phyloP scores from a whole-genome alignment of 805 yeast genomes.

The Teunomyces atbi region DNA sequence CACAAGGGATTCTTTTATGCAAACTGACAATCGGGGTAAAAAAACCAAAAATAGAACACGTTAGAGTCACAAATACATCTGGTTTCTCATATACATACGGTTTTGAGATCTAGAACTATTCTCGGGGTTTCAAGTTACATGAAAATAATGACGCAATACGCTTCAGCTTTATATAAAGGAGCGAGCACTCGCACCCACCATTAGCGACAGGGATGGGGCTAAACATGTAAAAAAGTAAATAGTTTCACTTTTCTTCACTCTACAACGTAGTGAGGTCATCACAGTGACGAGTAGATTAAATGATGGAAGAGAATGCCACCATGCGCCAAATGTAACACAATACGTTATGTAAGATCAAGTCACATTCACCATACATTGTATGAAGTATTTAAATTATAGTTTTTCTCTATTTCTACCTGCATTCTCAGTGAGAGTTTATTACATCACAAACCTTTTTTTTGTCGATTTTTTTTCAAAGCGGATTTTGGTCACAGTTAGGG shows the following conservation, averaged over 20 bases:
- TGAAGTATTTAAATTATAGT: too few species aligned
- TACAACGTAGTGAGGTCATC: neutral
- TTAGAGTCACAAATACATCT: neutral
- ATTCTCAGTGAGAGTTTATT: neutral
- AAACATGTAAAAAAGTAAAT: neutral
- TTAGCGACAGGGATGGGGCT: neutral
- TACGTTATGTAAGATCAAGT: neutral
- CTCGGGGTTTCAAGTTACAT: neutral
- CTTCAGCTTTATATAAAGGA: neutral
- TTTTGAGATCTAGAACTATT: neutral
- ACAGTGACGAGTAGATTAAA: too few species aligned
- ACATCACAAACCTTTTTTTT: conserved; percentile 3
- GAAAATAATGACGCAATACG: neutral
- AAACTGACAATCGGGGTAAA: neutral
- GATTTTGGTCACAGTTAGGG: conserved; percentile 2
- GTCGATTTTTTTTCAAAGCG: conserved; percentile 4
- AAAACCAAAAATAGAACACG: neutral
- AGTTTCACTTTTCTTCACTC: neutral
- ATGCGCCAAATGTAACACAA: neutral
- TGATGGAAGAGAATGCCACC: neutral
- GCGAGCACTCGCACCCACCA: neutral
- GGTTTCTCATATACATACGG: neutral
- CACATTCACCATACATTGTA: too few species aligned
- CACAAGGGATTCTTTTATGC: neutral
- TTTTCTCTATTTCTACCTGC: too few species aligned